Evolutionary conservation across 2,329 filamentous ascomycete genomes (phyloP), one percentile per base, ranked within the genome.

Genomic region (Colletotrichum sp.): DNA sequence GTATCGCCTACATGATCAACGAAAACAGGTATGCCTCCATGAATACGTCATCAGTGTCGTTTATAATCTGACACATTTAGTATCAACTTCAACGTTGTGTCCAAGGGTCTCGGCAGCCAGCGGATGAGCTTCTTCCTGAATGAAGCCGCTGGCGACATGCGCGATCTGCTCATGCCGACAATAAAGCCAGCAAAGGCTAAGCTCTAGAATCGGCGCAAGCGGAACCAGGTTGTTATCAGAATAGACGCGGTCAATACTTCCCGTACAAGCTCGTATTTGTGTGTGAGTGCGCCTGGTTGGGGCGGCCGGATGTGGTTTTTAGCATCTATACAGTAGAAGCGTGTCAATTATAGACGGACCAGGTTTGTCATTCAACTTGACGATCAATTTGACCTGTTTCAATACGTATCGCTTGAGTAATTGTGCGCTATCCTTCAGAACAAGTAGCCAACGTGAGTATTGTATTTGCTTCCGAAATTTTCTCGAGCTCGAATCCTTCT

Each of bases 1-100:
- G 97, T 79, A 98, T 99, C 83, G 97, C 97, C 52, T 99, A 99
- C 85, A 99, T 99, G 97, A 99, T 99, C 85, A 99, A 99, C 84
- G 96, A 99, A 90, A 98, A 98, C 86, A 96, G 92, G 94, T 95
- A 83, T 69, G n/a, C 18, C 15, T 15, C 21, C n/a, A 62, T 28
- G 21, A 59, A 59, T 9, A 30, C 10, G 18, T 34, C 28, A 18
- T 57, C 16, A n/a, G 28, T 34, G 5, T 6, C 18, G 71, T 52
- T 21, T 13, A 36, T 59, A 36, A 24, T 18, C 63, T 66, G 18
- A 30, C 34, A 26, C 34, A 32, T 30, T 15, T 72, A 98, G 95
- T 85, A 91, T 99, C 78, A 97, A 99, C 91, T 99, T 99, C 89
- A 99, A 99, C 87, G 93, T 99, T 80, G 96, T 98, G 79, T 97